These are phyloP conservation scores for Amaranthus tricolor DNA, from an alignment of 179 eudicot genomes.

Conservation along the genomic window DNA sequence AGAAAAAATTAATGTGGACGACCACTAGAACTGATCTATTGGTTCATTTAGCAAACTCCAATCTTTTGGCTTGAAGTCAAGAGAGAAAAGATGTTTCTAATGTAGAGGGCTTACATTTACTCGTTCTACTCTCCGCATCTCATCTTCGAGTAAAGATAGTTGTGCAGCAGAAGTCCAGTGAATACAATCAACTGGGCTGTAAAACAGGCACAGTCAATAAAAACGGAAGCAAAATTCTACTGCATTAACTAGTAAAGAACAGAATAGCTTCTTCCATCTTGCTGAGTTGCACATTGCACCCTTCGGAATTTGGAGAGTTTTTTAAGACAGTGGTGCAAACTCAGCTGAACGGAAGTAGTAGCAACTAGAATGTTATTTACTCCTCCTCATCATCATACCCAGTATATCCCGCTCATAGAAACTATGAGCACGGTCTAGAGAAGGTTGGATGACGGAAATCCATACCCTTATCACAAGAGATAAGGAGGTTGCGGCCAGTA, in stretches of 20 bases:
- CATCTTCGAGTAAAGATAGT: constrained; percentile 93
- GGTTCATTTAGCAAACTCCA: too few relatives aligned
- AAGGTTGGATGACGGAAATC: not conserved
- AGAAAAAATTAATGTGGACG: too few relatives aligned
- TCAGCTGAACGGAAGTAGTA: not conserved
- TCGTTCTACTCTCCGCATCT: constrained; percentile 95
- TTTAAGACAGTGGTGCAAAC: not conserved
- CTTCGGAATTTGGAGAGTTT: too few relatives aligned
- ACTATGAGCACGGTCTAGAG: not conserved
- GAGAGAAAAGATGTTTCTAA: too few relatives aligned
- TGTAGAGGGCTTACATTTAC: constrained; percentile 62
- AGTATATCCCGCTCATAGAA: not conserved
- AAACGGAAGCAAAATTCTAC: not conserved
- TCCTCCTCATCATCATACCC: not conserved
- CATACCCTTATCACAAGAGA: too few relatives aligned
- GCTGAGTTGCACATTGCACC: too few relatives aligned
- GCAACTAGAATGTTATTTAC: not conserved
- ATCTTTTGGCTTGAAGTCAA: too few relatives aligned
- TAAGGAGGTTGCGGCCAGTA: too few relatives aligned
- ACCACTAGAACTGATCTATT: too few relatives aligned
- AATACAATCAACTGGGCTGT: constrained; percentile 98
- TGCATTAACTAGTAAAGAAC: not conserved
- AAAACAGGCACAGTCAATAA: constrained; percentile 15
- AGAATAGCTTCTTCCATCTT: too few relatives aligned
- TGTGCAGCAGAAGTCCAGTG: constrained; percentile 98